Percentiles rank a stretch among this genome's conserved stretches.
These are phyloP conservation scores for Yamadazyma kitorensis DNA, from an alignment of 805 yeast species.

Conservation along the genomic window DNA sequence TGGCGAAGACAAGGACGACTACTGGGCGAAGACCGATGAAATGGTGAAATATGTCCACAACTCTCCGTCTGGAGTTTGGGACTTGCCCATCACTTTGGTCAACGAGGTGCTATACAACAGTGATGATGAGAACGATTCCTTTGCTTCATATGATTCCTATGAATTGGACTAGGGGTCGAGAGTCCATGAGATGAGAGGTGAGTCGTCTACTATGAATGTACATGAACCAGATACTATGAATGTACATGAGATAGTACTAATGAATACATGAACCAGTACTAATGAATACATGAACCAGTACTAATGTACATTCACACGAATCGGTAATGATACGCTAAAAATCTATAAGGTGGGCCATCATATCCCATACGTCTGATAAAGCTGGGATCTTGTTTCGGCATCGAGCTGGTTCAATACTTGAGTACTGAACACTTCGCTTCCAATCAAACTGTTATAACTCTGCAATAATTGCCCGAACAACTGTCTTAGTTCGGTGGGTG, in stretches of 20 bases:
- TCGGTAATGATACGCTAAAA: too few species aligned
- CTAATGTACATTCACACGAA: too few species aligned
- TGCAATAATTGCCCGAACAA: constrained; percentile 43
- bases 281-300: too few species aligned
- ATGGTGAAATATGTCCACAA: constrained; percentile 42
- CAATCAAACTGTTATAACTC: constrained; percentile 48
- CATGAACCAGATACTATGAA: too few species aligned
- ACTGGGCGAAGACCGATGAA: constrained; percentile 3
- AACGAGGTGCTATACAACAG: constrained; percentile 57
- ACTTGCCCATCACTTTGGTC: constrained; percentile 70
- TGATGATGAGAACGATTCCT: too few species aligned
- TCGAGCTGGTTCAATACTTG: constrained; percentile 32
- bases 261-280: too few species aligned
- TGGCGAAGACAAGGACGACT: constrained; percentile 10
- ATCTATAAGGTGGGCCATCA: too few species aligned
- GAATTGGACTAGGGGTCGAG: too few species aligned
- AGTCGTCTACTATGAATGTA: too few species aligned
- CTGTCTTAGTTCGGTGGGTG: constrained; percentile 44
- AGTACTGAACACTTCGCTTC: constrained; percentile 34
- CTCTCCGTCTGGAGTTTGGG: constrained; percentile 84
- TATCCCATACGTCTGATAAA: constrained; percentile 21
- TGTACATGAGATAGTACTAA: too few species aligned
- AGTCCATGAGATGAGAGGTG: too few species aligned
- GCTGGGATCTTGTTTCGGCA: constrained; percentile 22
- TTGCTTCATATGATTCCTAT: too few species aligned